Base-by-base conservation (phyloP, 2,329 filamentous ascomycete species). In the Ophiostoma quercus region DNA sequence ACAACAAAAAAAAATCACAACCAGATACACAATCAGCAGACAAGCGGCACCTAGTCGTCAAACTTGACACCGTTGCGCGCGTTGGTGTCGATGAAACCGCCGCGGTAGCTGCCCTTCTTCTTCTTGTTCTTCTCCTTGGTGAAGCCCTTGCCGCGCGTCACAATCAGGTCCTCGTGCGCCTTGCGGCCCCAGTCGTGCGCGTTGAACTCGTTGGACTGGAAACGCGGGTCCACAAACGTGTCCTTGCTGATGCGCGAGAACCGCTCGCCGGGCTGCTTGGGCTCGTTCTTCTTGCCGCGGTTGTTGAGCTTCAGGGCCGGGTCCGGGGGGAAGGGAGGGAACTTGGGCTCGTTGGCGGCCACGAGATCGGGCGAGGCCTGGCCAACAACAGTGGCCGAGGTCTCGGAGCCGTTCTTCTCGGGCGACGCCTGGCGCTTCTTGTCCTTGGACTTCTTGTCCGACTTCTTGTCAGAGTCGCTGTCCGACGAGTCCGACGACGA, bases 61-160 rank as follows among this genome's bases (percentile, higher is more conserved):
- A 99, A 99, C 82, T 96, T 97, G 82, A 97, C 91, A 71, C 92
- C 90, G 80, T 94, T 94, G 73, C 90, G 90, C 25, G 89, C 88
- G 16, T 85, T 81, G 68, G 94, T 91, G 78, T 99, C 94, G 76
- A 99, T 96, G 68, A 85, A 80, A 7, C 95, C 95, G 63, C 95
- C 95, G 66, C 91, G 88, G 84, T 97, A 99, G 74, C 90, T 92
- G 67, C 95, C 95, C 75, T 88, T 85, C 85, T 93, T 94, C 86
- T 93, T 95, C 85, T 99, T 99, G 82, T 99, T 99, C 88, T 99
- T 99, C 84, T 98, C 95, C 84, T 99, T 99, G 71, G 94, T 98
- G 81, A 99, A 99, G 3, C 92, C 93, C 82, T 97, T 98, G 76
- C 95, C 95, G 78, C 90, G 92, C 41, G 94, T 98, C 54, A 97